Conservation (phyloP, 768 basidiomycete genomes). For the Boletus reticulatus region DNA sequence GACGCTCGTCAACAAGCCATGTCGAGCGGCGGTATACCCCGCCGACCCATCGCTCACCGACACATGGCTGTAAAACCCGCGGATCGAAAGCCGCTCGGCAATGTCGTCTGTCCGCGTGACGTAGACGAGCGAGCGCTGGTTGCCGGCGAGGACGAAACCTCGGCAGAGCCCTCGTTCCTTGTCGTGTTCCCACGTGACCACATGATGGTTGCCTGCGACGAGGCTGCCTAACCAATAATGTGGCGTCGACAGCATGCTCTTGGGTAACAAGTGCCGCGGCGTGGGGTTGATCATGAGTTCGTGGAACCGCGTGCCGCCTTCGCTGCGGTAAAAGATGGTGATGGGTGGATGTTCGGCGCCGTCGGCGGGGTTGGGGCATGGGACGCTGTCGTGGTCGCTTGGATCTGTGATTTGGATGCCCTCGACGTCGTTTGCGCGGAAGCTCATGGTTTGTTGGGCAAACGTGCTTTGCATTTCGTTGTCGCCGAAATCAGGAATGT, state of each 20-base stretch:
- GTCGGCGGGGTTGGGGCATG: conserved; percentile 13
- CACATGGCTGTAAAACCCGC: conserved; percentile 33
- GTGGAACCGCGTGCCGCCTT: conserved; percentile 27
- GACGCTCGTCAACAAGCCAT: conserved; percentile 21
- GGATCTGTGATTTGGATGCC: conserved; percentile 35
- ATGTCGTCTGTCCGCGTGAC: conserved; percentile 24
- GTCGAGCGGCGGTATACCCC: conserved; percentile 19
- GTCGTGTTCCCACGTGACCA: conserved; percentile 27
- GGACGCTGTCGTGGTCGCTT: conserved; percentile 19
- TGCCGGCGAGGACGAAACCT: conserved; percentile 32
- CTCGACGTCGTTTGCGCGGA: conserved; percentile 32
- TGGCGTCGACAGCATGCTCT: conserved; percentile 22
- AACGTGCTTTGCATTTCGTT: conserved; percentile 26
- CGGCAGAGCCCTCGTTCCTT: conserved; percentile 22
- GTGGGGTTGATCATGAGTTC: conserved; percentile 31
- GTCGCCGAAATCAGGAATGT: conserved; percentile 31
- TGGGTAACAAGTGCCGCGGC: conserved; percentile 18
- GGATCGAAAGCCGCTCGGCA: conserved; percentile 26
- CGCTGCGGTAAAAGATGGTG: conserved; percentile 33
- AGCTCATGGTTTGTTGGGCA: conserved; percentile 28
- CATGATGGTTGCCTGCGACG: conserved; percentile 23
- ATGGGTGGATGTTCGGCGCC: conserved; percentile 31
- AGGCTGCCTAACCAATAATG: conserved; percentile 31
- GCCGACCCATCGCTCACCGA: conserved; percentile 35
- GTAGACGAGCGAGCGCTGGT: conserved; percentile 33